These are phyloP conservation scores for Platanthera guangdongensis DNA, from an alignment of 106 monocot species.

Conservation along the genomic window DNA sequence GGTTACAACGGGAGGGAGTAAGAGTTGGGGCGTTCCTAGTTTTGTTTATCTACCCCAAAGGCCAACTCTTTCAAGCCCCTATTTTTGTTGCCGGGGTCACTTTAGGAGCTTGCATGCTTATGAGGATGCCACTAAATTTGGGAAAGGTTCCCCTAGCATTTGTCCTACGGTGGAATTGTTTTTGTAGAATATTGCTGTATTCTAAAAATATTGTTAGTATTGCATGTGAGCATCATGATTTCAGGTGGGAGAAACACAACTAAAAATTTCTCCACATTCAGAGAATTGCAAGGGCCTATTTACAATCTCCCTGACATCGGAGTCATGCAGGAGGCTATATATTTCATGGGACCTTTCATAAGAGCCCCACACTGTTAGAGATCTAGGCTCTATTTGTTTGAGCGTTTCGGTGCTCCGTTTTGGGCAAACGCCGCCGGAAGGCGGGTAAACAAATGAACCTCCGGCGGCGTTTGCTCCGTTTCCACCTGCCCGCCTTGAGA, in stretches of 20 bases:
- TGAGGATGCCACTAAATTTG: slow-evolving; percentile 73
- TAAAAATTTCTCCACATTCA: slow-evolving; percentile 35
- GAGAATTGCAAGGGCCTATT: slow-evolving; percentile 69
- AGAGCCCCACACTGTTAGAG: slow-evolving; percentile 42
- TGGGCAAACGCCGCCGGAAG: too few species aligned
- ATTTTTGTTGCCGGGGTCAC: slow-evolving; percentile 74
- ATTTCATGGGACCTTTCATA: slow-evolving; percentile 68
- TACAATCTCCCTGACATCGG: slow-evolving; percentile 58
- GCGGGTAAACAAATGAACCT: too few species aligned
- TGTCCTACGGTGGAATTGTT: not conserved
- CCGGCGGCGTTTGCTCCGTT: too few species aligned
- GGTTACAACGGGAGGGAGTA: slow-evolving; percentile 47
- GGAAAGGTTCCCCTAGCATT: slow-evolving; percentile 85
- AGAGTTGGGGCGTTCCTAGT: slow-evolving; percentile 37
- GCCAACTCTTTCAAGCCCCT: slow-evolving; percentile 51
- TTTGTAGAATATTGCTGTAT: too few species aligned
- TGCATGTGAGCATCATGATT: too few species aligned
- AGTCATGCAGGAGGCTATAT: too few species aligned
- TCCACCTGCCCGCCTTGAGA: too few species aligned
- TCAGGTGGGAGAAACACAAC: too few species aligned
- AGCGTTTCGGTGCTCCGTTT: too few species aligned
- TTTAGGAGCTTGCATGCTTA: slow-evolving; percentile 65
- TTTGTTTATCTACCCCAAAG: too few species aligned
- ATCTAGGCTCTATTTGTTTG: too few species aligned
- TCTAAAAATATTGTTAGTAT: too few species aligned